Percentiles rank a stretch among this genome's conserved stretches.
Conservation (phyloP, 1,139 yeast genomes). For the Candida albicans region DNA sequence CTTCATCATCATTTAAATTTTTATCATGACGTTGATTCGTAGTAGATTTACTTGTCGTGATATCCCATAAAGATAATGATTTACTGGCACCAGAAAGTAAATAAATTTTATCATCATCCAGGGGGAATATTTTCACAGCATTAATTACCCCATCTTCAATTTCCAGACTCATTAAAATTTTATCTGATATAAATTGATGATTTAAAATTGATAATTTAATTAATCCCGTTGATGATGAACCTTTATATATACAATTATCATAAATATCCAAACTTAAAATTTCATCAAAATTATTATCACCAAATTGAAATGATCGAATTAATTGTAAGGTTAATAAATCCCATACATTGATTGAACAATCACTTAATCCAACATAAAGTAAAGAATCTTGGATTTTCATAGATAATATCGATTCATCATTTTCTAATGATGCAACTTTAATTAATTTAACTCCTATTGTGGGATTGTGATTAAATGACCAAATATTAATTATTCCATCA, state of each 20-base stretch:
- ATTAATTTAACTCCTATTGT: slow-evolving; percentile 3
- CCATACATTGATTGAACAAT: slow-evolving; percentile 77
- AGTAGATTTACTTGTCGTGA: slow-evolving; percentile 9
- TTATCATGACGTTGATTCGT: background rate
- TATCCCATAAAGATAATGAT: slow-evolving; percentile 39
- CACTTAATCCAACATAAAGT: slow-evolving; percentile 74
- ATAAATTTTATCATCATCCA: slow-evolving; percentile 24
- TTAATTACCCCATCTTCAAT: slow-evolving; percentile 20
- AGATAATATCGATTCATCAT: slow-evolving; percentile 69
- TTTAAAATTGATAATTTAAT: slow-evolving; percentile 50
- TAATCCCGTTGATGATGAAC: slow-evolving; percentile 53
- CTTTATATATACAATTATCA: slow-evolving; percentile 54
- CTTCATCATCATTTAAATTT: too few species aligned
- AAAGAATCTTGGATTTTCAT: slow-evolving; percentile 63
- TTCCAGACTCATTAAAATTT: slow-evolving; percentile 13
- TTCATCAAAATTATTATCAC: slow-evolving; percentile 25
- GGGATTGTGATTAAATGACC: slow-evolving; percentile 50
- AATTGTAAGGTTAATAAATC: slow-evolving; percentile 79
- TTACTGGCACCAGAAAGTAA: slow-evolving; percentile 42
- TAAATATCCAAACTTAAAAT: slow-evolving; percentile 47
- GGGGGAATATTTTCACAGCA: slow-evolving; percentile 29
- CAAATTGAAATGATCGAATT: slow-evolving; percentile 55
- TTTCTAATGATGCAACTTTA: slow-evolving; percentile 50
- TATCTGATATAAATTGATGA: slow-evolving; percentile 13
- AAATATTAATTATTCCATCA: slow-evolving; percentile 79